phyloP scores from a whole-genome alignment of 163 green algal genomes.

The Scenedesmus sp. region DNA sequence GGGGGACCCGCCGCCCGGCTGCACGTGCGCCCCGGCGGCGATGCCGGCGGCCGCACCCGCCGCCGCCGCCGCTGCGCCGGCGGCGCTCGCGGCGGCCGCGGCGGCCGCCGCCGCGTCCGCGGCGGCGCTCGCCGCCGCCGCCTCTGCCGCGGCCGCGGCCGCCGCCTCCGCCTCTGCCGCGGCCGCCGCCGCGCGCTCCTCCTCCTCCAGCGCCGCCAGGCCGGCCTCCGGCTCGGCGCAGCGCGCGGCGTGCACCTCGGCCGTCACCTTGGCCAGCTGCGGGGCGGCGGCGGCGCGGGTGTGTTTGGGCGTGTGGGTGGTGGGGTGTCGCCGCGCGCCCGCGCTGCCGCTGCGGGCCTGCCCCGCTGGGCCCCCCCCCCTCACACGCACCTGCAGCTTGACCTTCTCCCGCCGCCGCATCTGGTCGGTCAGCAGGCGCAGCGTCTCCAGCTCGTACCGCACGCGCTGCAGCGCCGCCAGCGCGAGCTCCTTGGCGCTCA shows the following conservation, averaged over 20 bases:
- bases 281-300: no score
- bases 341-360: no score
- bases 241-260: constrained; percentile 3
- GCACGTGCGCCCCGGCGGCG: no score
- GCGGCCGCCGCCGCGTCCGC: background rate
- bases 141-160: background rate
- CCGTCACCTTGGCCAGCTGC: constrained; percentile 7
- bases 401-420: constrained; percentile 45
- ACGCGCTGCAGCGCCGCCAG: constrained; percentile 47
- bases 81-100: background rate
- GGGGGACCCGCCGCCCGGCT: no score
- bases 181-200: background rate
- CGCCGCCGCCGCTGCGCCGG: background rate
- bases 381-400: constrained; percentile 45
- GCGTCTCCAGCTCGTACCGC: constrained; percentile 64
- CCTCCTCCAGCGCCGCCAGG: constrained; percentile 1
- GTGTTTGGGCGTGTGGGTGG: no score
- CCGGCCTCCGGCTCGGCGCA: background rate
- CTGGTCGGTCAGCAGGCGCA: constrained; percentile 51
- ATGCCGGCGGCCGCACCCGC: no score
- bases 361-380: no score
- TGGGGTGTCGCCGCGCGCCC: no score
- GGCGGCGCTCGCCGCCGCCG: background rate
- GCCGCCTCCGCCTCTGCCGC: background rate
- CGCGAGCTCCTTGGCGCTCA: constrained; percentile 56